Conservation (phyloP, 176 grass and related monocot species). For the Aegilops bicornis region DNA sequence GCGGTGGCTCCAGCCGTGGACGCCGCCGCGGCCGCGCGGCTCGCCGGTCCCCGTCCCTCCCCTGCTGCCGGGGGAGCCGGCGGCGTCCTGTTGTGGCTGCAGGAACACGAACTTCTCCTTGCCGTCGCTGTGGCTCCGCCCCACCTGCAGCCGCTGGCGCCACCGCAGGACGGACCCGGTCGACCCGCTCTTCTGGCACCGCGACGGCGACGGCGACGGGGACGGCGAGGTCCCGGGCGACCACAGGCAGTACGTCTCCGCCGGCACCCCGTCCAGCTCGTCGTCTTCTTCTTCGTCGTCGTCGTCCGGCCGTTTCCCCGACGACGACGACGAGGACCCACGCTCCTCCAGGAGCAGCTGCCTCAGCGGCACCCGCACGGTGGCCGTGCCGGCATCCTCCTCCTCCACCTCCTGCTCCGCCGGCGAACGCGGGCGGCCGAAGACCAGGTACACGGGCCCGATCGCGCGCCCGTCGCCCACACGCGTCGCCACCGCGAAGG, state of each 20-base stretch:
- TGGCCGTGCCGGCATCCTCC: neutral
- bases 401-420: neutral
- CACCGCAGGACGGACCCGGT: conserved; percentile 81
- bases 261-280: conserved; percentile 41
- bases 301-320: neutral
- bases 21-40: neutral
- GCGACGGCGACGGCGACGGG: conserved; percentile 20
- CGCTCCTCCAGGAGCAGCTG: conserved; percentile 61
- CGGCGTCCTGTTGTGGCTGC: neutral
- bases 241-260: conserved; percentile 54
- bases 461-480: neutral
- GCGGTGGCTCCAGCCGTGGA: conserved; percentile 41
- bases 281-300: neutral
- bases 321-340: neutral
- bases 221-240: conserved; percentile 23
- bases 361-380: conserved; percentile 39
- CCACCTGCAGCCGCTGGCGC: conserved; percentile 53
- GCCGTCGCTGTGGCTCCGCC: conserved; percentile 87
- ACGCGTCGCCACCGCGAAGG: conserved; percentile 4
- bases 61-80: neutral
- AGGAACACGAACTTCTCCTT: conserved; percentile 97
- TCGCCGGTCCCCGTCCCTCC: neutral
- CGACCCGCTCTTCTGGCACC: conserved; percentile 75
- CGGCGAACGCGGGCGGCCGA: conserved; percentile 43
- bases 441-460: conserved; percentile 66